A percentile compares a stretch with the other conserved stretches of the same genome.
Evolutionary conservation across 2,329 filamentous ascomycete genomes (phyloP).

Genomic region (Penicillium brasilianum): DNA sequence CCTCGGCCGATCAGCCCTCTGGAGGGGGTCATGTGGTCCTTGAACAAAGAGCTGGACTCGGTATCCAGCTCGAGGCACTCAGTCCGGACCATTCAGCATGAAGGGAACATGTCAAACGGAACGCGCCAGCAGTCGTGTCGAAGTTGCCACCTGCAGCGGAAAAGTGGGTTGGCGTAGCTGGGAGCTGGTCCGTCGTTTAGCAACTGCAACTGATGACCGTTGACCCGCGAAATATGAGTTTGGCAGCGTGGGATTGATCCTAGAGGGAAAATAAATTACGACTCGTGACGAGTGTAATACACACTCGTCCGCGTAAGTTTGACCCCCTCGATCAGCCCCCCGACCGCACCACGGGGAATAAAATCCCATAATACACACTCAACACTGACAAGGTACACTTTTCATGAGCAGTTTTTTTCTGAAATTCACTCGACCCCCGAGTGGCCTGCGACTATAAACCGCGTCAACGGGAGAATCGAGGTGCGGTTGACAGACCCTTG

Average conservation of each 20-base stretch:
- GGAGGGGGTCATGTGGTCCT: slow-evolving; percentile 10
- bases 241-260: not conserved
- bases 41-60: slow-evolving; percentile 11
- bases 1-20: not conserved
- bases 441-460: slow-evolving; percentile 3
- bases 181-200: no score
- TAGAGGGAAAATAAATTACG: slow-evolving; percentile 12
- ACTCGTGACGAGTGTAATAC: slow-evolving; percentile 15
- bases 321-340: slow-evolving; percentile 10
- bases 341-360: not conserved
- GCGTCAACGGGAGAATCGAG: not conserved
- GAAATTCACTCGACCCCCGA: slow-evolving; percentile 24
- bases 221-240: not conserved
- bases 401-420: slow-evolving; percentile 9
- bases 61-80: slow-evolving; percentile 16
- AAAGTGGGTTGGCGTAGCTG: not conserved
- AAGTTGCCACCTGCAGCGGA: slow-evolving; percentile 21
- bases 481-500: slow-evolving; percentile 21
- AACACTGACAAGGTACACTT: not conserved
- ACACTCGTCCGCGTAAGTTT: slow-evolving; percentile 14
- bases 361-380: not conserved
- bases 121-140: slow-evolving; percentile 7
- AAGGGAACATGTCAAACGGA: not conserved
- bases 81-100: slow-evolving; percentile 13
- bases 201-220: not conserved